Conservation (phyloP, 2,329 filamentous ascomycete genomes). For the Sclerotiophoma versabilis region DNA sequence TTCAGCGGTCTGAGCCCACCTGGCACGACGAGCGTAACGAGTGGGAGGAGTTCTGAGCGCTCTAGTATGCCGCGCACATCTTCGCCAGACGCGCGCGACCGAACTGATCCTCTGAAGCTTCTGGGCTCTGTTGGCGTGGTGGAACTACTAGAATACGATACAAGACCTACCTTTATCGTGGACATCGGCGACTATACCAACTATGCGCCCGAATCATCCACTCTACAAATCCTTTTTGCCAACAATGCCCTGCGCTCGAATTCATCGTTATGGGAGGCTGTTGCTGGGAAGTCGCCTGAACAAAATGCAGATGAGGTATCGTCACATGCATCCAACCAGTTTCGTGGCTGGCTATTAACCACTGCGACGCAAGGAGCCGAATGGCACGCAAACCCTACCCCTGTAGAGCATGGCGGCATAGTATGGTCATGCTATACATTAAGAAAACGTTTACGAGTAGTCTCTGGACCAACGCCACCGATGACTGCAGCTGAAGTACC, state of each 20-base stretch:
- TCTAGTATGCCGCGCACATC: conserved; percentile 57
- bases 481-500: conserved; percentile 26
- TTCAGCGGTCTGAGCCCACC: conserved; percentile 49
- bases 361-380: conserved; percentile 61
- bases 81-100: conserved; percentile 61
- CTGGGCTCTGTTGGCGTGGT: conserved; percentile 71
- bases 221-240: conserved; percentile 69
- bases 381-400: conserved; percentile 58
- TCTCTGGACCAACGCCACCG: conserved; percentile 59
- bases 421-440: conserved; percentile 76
- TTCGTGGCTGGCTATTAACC: conserved; percentile 73
- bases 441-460: conserved; percentile 70
- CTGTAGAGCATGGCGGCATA: conserved; percentile 67
- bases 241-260: conserved; percentile 71
- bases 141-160: conserved; percentile 78
- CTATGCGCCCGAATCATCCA: conserved; percentile 54
- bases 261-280: conserved; percentile 62
- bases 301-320: conserved; percentile 46
- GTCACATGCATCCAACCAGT: conserved; percentile 53
- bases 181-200: conserved; percentile 69
- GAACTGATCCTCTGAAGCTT: conserved; percentile 60
- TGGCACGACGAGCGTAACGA: conserved; percentile 57
- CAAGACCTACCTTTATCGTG: conserved; percentile 77
- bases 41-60: conserved; percentile 63
- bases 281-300: conserved; percentile 56